These are phyloP conservation scores for Clarireedia sp. DNA, from an alignment of 2,329 filamentous ascomycete genomes.

Conservation along the genomic window DNA sequence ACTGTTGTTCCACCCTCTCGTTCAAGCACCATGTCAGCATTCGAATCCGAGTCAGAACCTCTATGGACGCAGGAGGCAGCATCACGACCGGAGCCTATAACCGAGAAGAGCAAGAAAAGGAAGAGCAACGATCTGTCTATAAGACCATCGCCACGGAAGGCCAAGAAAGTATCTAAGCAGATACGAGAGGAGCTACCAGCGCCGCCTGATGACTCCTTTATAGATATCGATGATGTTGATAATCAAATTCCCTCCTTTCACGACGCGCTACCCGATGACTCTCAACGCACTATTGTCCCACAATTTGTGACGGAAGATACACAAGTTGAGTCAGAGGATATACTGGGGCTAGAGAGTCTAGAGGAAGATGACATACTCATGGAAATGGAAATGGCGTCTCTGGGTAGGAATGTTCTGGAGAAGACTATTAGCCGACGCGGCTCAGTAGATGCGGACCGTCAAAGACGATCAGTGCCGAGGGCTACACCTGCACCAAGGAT, in stretches of 20 bases:
- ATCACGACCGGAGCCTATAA: constrained; percentile 23
- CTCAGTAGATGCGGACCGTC: neutral
- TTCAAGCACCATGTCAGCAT: constrained; percentile 20
- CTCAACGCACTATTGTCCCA: constrained; percentile 4
- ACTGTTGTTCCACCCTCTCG: constrained; percentile 3
- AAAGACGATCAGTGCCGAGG: neutral
- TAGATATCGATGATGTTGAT: constrained; percentile 27
- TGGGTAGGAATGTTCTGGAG: neutral
- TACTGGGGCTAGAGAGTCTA: neutral
- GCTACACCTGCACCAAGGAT: neutral
- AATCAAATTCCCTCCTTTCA: neutral
- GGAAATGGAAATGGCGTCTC: neutral
- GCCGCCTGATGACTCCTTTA: constrained; percentile 17
- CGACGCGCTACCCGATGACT: neutral
- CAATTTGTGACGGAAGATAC: neutral
- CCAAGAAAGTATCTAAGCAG: constrained; percentile 4
- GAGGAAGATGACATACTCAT: neutral
- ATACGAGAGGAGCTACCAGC: constrained; percentile 2
- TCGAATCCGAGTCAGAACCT: constrained; percentile 13
- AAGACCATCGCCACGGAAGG: constrained; percentile 11
- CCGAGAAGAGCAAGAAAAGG: constrained; percentile 24
- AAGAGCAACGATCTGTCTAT: constrained; percentile 28
- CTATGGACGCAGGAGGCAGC: constrained; percentile 25
- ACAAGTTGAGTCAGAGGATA: neutral
- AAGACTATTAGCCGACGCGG: neutral